Conservation (phyloP, 2,329 filamentous ascomycete species). For the Fusarium zealandicum region DNA sequence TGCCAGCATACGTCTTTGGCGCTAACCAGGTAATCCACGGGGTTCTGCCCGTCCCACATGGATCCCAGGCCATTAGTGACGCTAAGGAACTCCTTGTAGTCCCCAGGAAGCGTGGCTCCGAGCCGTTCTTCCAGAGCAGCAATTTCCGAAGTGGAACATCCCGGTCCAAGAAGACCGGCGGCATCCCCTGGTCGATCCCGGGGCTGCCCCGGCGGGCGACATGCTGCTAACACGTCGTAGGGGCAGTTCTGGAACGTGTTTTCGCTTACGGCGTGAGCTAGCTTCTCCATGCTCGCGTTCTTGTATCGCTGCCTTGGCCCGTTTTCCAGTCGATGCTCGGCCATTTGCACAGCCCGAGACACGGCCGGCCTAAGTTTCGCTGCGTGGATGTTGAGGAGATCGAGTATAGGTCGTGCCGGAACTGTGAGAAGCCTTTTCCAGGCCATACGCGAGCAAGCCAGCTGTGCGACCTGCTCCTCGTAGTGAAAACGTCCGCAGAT, state of each 20-base stretch:
- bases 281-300: constrained; percentile 1
- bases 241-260: constrained; percentile 8
- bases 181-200: background rate
- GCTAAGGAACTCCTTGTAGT: constrained; percentile 11
- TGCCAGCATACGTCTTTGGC: constrained; percentile 1
- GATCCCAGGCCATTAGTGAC: constrained; percentile 1
- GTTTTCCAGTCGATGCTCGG: background rate
- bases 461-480: constrained; percentile 1
- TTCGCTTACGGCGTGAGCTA: background rate
- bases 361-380: constrained; percentile 6
- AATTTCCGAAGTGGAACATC: background rate
- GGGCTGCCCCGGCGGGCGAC: background rate
- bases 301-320: constrained; percentile 3
- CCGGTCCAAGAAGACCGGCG: background rate
- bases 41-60: constrained; percentile 10
- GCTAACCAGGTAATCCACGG: constrained; percentile 3
- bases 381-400: background rate
- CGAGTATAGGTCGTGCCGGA: background rate
- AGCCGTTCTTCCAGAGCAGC: background rate
- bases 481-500: background rate
- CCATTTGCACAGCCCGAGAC: constrained; percentile 3
- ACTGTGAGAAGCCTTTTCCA: background rate
- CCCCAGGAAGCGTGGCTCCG: background rate
- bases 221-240: background rate
- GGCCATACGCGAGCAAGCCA: background rate